Base-by-base conservation (phyloP, 192 early-diverging fungal species). In the Coemansia sp. region DNA sequence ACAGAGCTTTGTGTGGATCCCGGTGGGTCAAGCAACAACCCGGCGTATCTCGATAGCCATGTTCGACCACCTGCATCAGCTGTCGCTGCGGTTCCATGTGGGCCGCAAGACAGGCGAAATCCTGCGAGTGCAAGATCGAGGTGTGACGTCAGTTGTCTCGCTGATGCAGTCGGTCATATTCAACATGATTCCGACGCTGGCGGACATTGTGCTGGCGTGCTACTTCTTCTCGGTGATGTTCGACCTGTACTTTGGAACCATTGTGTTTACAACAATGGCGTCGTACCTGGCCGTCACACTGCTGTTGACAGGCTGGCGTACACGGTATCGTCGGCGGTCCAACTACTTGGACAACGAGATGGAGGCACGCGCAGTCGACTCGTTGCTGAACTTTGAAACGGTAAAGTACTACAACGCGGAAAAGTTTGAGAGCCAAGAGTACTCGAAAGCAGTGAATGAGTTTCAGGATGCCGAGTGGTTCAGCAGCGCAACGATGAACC, bases 371-470 rank as follows among this genome's bases (percentile, higher is more conserved):
- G 89, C 88, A 17, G 94, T 97, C 4, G 97, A 98, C 69, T 97
- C 94, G 47, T 72, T 98, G 57, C 83, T 97, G 49, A 99, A 99
- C 77, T 96, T 96, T 85, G 97, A 99, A 75, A 99, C 97, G 2
- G 97, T 99, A 71, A 99, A 99, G 76, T 97, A 98, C 72, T 97
- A 95, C 81, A 89, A 89, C 64, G 91, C 90, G 42, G 96, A 97
- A 78, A 60, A 78, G 14, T 97, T 89, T 77, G 97, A 99, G 74
- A 78, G 91, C 26, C 64, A 84, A 15, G 83, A 91, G 44, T 99
- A 93, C 71, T 72, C 85, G 14, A 77, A 90, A 25, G 89, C 93
- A 0, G 87, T 99, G 48, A 69, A 75, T 5, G 84, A 84, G 34
- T 95, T 87, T 64, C 93, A 96, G 82, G 73, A 68, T 1, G 95